These are phyloP conservation scores for Didymella pomorum DNA, from an alignment of 2,329 filamentous ascomycete species.

Conservation along the genomic window DNA sequence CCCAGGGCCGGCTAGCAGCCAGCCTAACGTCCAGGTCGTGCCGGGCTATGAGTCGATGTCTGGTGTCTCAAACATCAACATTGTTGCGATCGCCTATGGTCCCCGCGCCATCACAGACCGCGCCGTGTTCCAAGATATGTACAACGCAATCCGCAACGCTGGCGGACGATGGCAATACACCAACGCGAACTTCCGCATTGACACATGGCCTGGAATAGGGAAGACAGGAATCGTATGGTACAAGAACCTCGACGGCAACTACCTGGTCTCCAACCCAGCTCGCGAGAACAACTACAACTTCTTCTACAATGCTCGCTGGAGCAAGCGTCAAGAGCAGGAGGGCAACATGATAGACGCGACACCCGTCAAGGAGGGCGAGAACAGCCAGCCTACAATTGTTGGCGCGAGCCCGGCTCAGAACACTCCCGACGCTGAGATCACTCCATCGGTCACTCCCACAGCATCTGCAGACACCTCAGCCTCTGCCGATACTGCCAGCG, in stretches of 20 bases:
- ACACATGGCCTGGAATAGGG: conserved; percentile 3
- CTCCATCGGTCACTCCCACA: not conserved
- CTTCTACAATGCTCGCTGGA: conserved; percentile 11
- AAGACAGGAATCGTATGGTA: conserved; percentile 15
- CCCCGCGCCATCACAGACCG: conserved; percentile 7
- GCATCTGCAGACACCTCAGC: not conserved
- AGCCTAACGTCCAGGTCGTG: conserved; percentile 11
- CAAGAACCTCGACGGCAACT: conserved; percentile 8
- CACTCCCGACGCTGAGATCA: not conserved
- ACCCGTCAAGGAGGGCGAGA: not conserved
- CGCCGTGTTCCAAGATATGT: conserved; percentile 17
- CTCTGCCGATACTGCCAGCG: not conserved
- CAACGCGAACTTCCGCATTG: conserved; percentile 8
- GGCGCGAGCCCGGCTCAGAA: conserved; percentile 14
- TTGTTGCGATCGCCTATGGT: conserved; percentile 10
- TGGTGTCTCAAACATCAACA: conserved; percentile 17
- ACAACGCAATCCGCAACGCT: conserved; percentile 12
- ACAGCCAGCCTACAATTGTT: not conserved
- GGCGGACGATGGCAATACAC: conserved; percentile 18
- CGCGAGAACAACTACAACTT: conserved; percentile 17
- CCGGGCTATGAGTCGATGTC: conserved; percentile 17
- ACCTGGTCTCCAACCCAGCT: conserved; percentile 12
- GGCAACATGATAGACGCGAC: not conserved
- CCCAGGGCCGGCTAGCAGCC: conserved; percentile 8
- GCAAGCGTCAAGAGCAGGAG: conserved; percentile 10